Evolutionary conservation across 805 yeast genomes (phyloP), one percentile per base, ranked within the genome.

Genomic region (Candida patagonica): DNA sequence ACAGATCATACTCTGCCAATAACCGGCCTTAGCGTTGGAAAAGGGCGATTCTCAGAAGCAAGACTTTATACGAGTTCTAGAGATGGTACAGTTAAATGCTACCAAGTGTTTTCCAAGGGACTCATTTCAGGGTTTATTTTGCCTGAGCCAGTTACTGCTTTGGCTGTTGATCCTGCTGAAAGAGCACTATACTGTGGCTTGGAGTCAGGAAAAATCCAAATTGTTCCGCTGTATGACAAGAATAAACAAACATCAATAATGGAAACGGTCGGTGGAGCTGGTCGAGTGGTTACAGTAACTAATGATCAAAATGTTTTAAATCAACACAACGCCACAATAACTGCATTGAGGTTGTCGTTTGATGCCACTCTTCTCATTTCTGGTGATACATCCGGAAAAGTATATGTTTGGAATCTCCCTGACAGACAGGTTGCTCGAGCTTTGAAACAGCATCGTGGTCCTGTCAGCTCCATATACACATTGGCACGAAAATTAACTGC

Each of bases 161-260:
- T 89, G 5, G 68, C 75, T 0, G 62, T 73, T 5, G 97, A 89
- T 57, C 86, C 94, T 1, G 85, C 88, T 0, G 84, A 78, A 51
- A 67, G 97, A 50, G 69, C 76, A 2, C 42, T 83, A 1, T 89
- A 81, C 54, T 73, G 72, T 6, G 96, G 95, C 1, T 60, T 80
- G 12, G 51, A 61, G 2, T 69, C 74, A 44, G 96, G 95, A 9
- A 51, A 61, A 10, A 70, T 85, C 30, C 66, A 79, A 45, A 56
- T 64, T 26, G 67, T 83, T 4, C 73, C 78, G 6, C 57, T 83
- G 36, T 62, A 61, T 48, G 60, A 60, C 9, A 66, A 70, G 19
- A 55, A 62, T 9, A 56, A 59, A 15, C 48, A 52, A 4, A 42
- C 57, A 1, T 61, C 65, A 9, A 48, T 60, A 4, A 60, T 78